These are phyloP conservation scores for Aspergillus tubingensis DNA, from an alignment of 2,329 filamentous ascomycete genomes.

Conservation along the genomic window DNA sequence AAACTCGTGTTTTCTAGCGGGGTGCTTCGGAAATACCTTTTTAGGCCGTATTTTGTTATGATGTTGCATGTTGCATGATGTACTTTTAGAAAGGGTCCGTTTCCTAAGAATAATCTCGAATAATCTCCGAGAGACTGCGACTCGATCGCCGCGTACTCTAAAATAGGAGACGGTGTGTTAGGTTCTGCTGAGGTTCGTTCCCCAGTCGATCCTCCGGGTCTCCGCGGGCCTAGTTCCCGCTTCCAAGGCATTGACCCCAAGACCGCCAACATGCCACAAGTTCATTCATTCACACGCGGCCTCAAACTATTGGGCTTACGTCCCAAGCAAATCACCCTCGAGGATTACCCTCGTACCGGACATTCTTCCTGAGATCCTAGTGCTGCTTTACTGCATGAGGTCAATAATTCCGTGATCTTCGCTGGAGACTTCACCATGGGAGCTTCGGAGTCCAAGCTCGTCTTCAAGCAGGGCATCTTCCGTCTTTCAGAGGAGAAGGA, in stretches of 20 bases:
- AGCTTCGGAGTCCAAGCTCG: slow-evolving; percentile 96
- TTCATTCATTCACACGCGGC: slow-evolving; percentile 15
- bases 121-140: not conserved
- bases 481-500: slow-evolving; percentile 86
- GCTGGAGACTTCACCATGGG: slow-evolving; percentile 65
- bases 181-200: not conserved
- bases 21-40: slow-evolving; percentile 4
- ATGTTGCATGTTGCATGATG: not conserved
- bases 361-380: not conserved
- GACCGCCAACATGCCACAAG: slow-evolving; percentile 25
- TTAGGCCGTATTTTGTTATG: not conserved
- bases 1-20: slow-evolving; percentile 8
- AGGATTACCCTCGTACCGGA: not conserved
- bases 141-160: not conserved
- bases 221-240: slow-evolving; percentile 22
- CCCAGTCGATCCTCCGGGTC: slow-evolving; percentile 13
- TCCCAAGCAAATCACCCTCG: not conserved
- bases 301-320: slow-evolving; percentile 7
- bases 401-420: slow-evolving; percentile 26
- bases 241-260: slow-evolving; percentile 16
- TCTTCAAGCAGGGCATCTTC: slow-evolving; percentile 98
- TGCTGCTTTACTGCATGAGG: slow-evolving; percentile 27
- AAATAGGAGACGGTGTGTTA: not conserved
- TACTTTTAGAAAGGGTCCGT: not conserved
- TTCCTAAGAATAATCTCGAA: not conserved